Evolutionary conservation across 495 filamentous ascomycete species (phyloP).

Genomic region (Penicillium canescens): DNA sequence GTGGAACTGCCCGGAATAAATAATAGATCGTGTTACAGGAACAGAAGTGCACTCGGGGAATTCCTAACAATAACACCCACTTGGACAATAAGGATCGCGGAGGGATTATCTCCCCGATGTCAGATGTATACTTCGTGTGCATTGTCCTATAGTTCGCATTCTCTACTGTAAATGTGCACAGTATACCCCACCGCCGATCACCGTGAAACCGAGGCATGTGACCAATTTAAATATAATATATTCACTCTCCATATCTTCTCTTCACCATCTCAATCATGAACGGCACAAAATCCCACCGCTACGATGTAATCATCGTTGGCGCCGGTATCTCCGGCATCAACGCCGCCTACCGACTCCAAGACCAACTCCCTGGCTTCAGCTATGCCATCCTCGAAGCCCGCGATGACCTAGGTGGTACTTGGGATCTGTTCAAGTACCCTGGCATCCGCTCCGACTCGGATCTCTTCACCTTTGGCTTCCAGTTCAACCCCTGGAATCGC

Average conservation of each 20-base stretch:
- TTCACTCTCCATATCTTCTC: not conserved
- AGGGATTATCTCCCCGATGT: not conserved
- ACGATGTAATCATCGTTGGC: constrained; percentile 69
- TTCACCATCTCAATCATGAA: constrained; percentile 22
- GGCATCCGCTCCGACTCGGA: constrained; percentile 69
- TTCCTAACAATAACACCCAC: too few species aligned
- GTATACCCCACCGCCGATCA: constrained; percentile 4
- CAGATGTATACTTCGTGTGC: too few species aligned
- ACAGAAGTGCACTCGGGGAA: too few species aligned
- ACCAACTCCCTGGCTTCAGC: constrained; percentile 49
- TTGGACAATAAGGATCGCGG: too few species aligned
- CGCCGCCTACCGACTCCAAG: constrained; percentile 67
- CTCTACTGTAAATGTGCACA: not conserved
- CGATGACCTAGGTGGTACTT: constrained; percentile 63
- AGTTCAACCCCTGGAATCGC: constrained; percentile 66
- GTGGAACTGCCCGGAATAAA: too few species aligned
- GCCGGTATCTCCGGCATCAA: constrained; percentile 80
- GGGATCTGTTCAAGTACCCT: constrained; percentile 72
- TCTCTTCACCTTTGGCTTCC: constrained; percentile 66
- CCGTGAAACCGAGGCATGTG: constrained; percentile 36
- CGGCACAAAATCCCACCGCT: constrained; percentile 14
- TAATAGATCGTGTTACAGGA: too few species aligned
- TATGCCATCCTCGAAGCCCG: constrained; percentile 67
- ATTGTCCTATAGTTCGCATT: not conserved
- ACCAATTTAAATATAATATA: constrained; percentile 2